Percentiles rank a stretch among this genome's conserved stretches.
Evolutionary conservation across 805 yeast species (phyloP).

Genomic region (Wickerhamiella australiensis): DNA sequence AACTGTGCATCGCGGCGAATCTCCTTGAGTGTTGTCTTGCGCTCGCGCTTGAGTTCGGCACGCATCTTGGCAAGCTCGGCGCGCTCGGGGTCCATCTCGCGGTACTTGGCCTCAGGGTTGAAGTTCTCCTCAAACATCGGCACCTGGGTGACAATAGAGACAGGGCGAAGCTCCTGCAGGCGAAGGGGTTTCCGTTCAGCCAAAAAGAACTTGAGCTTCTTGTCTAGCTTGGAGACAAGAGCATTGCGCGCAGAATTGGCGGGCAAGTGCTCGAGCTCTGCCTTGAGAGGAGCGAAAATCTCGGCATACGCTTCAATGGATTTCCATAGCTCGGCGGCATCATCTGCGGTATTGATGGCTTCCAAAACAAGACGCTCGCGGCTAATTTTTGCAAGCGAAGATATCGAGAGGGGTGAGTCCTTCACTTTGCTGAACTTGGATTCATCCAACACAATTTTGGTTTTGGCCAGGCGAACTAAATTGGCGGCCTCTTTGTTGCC

Average conservation of each 20-base stretch:
- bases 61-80: conserved; percentile 74
- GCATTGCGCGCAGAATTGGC: conserved; percentile 7
- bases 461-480: conserved; percentile 8
- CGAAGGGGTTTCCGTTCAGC: conserved; percentile 56
- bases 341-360: conserved; percentile 12
- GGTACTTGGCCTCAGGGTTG: conserved; percentile 88
- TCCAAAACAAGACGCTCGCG: conserved; percentile 15
- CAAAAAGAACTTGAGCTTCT: conserved; percentile 37
- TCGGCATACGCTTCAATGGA: conserved; percentile 24
- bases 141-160: conserved; percentile 71
- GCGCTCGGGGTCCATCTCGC: conserved; percentile 70
- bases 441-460: background rate
- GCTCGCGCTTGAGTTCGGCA: conserved; percentile 81
- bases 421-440: conserved; percentile 2
- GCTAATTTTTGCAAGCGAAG: background rate
- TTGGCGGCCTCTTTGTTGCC: conserved; percentile 9
- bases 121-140: conserved; percentile 94
- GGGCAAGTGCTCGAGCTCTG: conserved; percentile 24
- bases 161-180: conserved; percentile 70
- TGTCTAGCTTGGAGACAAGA: conserved; percentile 34
- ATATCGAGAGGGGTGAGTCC: conserved; percentile 24
- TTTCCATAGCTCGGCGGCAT: conserved; percentile 25
- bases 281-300: conserved; percentile 20
- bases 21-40: conserved; percentile 77
- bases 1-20: conserved; percentile 80